A percentile compares a stretch with the other conserved stretches of the same genome.
Evolutionary conservation across 495 filamentous ascomycete species (phyloP).

Genomic region (Chaetomidium leptoderma): DNA sequence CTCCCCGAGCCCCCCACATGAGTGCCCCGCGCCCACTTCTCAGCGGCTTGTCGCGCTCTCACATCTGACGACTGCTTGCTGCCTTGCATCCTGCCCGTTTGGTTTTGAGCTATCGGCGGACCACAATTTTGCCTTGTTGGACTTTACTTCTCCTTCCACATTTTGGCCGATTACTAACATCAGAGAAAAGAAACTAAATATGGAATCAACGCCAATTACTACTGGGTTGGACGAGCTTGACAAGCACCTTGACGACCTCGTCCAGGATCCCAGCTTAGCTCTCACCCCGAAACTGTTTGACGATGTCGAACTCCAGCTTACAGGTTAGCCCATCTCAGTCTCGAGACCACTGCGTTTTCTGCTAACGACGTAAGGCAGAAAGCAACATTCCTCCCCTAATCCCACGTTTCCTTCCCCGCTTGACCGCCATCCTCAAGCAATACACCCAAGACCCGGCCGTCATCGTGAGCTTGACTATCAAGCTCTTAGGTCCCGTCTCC

Average conservation of each 20-base stretch:
- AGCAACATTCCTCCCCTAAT: slow-evolving; percentile 47
- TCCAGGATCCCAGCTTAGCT: slow-evolving; percentile 33
- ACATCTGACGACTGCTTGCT: slow-evolving; percentile 2
- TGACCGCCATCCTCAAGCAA: slow-evolving; percentile 46
- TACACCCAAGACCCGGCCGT: slow-evolving; percentile 49
- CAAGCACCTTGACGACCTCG: slow-evolving; percentile 46
- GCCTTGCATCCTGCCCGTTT: not conserved
- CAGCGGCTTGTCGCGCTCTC: not conserved
- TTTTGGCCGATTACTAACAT: not conserved
- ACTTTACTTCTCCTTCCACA: not conserved
- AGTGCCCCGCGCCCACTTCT: not conserved
- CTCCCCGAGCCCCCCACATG: not conserved
- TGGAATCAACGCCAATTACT: slow-evolving; percentile 39
- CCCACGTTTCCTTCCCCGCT: slow-evolving; percentile 44
- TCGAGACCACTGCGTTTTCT: no score
- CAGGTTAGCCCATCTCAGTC: slow-evolving; percentile 27
- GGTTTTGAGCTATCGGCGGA: not conserved
- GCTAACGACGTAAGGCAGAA: slow-evolving; percentile 24
- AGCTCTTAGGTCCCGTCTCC: slow-evolving; percentile 48
- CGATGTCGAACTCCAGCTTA: slow-evolving; percentile 52
- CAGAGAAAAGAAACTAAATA: not conserved
- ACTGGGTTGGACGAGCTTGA: slow-evolving; percentile 47
- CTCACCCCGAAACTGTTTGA: slow-evolving; percentile 49
- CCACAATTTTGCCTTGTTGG: not conserved
- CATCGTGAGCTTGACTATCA: slow-evolving; percentile 48